Base-by-base conservation (phyloP, 2,329 filamentous ascomycete species). In the Fusarium acutatum region DNA sequence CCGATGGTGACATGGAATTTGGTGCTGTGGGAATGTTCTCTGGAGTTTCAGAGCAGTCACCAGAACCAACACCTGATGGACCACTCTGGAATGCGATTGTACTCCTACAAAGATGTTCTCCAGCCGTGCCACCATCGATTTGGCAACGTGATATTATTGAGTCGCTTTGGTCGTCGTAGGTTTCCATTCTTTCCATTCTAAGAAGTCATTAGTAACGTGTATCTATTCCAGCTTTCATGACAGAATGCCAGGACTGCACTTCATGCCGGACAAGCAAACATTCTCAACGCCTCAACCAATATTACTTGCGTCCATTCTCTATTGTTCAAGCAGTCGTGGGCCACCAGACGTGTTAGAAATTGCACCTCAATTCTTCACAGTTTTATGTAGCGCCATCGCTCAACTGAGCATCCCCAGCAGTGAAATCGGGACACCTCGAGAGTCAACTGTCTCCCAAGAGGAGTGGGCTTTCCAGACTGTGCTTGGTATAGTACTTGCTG, bases 401-500 rank as follows among this genome's bases (percentile, higher is more conserved):
- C 65, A 67, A 38, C 11, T 67, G 1, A 62, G 63, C 5, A 67
- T 67, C 2, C 65, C 65, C 5, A 53, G 64, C 26, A 67, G 63
- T 11, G 65, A 67, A 0, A 67, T 67, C 5, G 63, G 65, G 2
- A 37, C 46, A 3, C 63, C 65, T 0, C 24, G 50, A 14, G 53
- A 67, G 8, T 28, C 30, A 8, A 38, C 53, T 4, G 65, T 67
- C 14, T 61, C 63, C 1, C 40, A 41, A 18, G 65, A 67, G 14
- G 63, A 67, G 24, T 67, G 63, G 63, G 54, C 65, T 28, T 67
- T 67, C 6, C 65, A 67, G 9, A 67, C 65, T 13, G 65, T 67
- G 2, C 40, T 67, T 3, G 63, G 63, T 1, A 67, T 67, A 14
- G 65, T 67, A 2, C 63, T 67, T 0, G 54, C 65, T 4, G 65